phyloP scores from a whole-genome alignment of 345 rosid genomes.

The Limnanthes douglasii region DNA sequence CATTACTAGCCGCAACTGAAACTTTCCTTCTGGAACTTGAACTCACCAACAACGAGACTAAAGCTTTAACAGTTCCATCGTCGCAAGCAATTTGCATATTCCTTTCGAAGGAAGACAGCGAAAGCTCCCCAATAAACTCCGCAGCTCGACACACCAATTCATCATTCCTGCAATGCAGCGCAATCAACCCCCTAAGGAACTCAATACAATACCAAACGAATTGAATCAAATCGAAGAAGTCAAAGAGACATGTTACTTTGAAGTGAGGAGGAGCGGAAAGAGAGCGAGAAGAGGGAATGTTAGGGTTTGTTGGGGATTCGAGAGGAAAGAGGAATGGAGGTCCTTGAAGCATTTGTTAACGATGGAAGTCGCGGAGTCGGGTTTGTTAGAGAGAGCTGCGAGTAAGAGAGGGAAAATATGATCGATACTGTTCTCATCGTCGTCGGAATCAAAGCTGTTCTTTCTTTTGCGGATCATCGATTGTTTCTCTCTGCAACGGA shows the following conservation, averaged over 20 bases:
- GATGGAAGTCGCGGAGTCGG: constrained; percentile 2
- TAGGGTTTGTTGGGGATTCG: constrained; percentile 7
- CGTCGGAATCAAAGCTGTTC: not conserved
- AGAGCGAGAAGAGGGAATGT: constrained; percentile 20
- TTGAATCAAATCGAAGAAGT: not conserved
- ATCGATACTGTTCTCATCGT: not conserved
- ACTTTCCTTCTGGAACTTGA: constrained; percentile 9
- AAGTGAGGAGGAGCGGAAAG: constrained; percentile 25
- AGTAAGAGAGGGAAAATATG: constrained; percentile 18
- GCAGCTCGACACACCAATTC: constrained; percentile 19
- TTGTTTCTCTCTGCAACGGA: too few species aligned
- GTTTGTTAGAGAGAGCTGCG: constrained; percentile 12
- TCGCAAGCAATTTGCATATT: constrained; percentile 28
- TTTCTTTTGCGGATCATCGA: constrained; percentile 12
- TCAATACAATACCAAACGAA: not conserved
- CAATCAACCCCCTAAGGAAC: too few species aligned
- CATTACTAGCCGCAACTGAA: constrained; percentile 23
- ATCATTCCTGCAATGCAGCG: constrained; percentile 8
- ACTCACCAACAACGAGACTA: constrained; percentile 15
- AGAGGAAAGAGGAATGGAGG: constrained; percentile 10
- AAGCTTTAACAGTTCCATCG: constrained; percentile 16
- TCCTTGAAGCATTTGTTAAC: constrained; percentile 18
- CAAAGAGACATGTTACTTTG: constrained; percentile 12
- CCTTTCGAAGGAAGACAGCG: constrained; percentile 20
- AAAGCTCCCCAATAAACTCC: constrained; percentile 25